These are phyloP conservation scores for Schoenoplectus tabernaemontani DNA, from an alignment of 202 grass and related monocot genomes.

Conservation along the genomic window DNA sequence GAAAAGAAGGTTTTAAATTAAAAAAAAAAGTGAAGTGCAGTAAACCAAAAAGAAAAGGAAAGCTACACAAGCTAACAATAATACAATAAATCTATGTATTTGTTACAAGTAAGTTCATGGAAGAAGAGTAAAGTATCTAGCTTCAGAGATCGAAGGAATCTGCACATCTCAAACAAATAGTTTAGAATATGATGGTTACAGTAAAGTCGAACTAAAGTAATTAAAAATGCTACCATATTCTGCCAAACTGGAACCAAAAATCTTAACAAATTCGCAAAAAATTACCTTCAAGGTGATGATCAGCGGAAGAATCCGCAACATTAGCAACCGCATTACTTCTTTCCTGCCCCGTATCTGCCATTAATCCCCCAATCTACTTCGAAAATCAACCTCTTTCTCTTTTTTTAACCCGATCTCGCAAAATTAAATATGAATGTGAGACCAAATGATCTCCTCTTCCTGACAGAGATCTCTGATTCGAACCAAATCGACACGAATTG, in stretches of 20 bases:
- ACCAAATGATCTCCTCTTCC: constrained; percentile 16
- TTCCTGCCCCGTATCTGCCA: constrained; percentile 24
- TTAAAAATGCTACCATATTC: background rate
- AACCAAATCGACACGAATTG: constrained; percentile 18
- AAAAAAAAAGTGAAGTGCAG: background rate
- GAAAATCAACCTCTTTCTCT: background rate
- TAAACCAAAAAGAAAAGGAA: background rate
- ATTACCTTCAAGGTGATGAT: constrained; percentile 25
- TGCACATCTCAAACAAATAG: constrained; percentile 1
- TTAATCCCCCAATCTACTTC: constrained; percentile 19
- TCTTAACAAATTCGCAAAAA: background rate
- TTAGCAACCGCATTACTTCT: constrained; percentile 15
- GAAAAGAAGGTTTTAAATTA: background rate
- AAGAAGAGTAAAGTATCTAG: background rate
- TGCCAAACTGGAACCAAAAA: background rate
- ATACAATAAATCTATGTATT: background rate
- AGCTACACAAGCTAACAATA: background rate
- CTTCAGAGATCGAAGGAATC: constrained; percentile 5
- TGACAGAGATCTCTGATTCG: constrained; percentile 16
- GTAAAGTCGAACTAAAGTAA: constrained; percentile 11
- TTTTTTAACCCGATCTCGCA: constrained; percentile 16
- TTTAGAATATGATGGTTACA: background rate
- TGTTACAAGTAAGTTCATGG: background rate
- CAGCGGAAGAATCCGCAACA: constrained; percentile 15
- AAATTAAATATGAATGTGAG: constrained; percentile 13